Percentiles rank a stretch among this genome's conserved stretches.
phyloP scores from a whole-genome alignment of 176 grass and related monocot species.

The Oryza australiensis region DNA sequence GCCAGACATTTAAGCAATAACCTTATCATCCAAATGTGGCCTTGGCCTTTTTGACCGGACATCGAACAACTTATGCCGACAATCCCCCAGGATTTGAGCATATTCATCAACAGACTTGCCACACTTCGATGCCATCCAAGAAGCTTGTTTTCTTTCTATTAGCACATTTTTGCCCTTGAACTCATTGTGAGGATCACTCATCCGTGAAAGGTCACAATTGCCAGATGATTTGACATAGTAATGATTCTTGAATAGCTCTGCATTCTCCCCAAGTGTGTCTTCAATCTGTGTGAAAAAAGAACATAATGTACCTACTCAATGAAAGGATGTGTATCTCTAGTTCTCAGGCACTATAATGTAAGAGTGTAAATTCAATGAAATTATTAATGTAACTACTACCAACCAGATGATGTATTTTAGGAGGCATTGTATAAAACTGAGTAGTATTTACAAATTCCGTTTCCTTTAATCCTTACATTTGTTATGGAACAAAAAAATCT shows the following conservation, averaged over 20 bases:
- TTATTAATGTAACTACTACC: neutral
- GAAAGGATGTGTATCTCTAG: neutral
- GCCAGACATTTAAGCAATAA: constrained; percentile 30
- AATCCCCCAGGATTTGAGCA: constrained; percentile 62
- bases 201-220: constrained; percentile 87
- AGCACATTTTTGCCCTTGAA: constrained; percentile 87
- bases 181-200: constrained; percentile 91
- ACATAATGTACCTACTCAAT: constrained; percentile 24
- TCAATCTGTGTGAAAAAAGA: constrained; percentile 56
- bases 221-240: constrained; percentile 96
- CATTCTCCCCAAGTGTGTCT: constrained; percentile 71
- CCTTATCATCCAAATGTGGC: constrained; percentile 97
- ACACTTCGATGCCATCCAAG: constrained; percentile 62
- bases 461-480: neutral
- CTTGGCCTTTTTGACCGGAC: constrained; percentile 65
- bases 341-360: neutral
- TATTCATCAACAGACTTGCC: constrained; percentile 81
- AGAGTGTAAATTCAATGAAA: no score
- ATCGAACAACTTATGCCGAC: constrained; percentile 67
- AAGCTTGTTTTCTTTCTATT: constrained; percentile 72
- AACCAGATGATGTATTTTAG: constrained; percentile 5
- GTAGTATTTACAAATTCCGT: neutral
- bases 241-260: constrained; percentile 85
- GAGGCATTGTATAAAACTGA: neutral
- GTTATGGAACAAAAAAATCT: constrained; percentile 5